Percentiles rank a stretch among this genome's conserved stretches.
These are phyloP conservation scores for Wickerhamiella azyma DNA, from an alignment of 805 yeast genomes.

Conservation along the genomic window DNA sequence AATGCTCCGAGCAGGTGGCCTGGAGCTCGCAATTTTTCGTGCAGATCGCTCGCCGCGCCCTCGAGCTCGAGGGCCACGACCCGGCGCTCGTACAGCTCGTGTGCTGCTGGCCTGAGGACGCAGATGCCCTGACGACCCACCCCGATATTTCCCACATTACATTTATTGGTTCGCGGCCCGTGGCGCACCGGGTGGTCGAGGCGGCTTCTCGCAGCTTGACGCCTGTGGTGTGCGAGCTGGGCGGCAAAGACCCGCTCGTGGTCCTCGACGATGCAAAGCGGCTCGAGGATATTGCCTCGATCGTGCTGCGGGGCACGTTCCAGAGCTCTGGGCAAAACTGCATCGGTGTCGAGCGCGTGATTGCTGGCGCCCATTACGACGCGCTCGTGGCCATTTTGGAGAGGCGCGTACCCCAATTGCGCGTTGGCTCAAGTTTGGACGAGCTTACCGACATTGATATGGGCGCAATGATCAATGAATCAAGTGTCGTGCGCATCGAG, in stretches of 20 bases:
- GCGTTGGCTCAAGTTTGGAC: conserved; percentile 86
- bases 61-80: conserved; percentile 59
- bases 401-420: conserved; percentile 42
- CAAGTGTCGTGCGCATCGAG: conserved; percentile 58
- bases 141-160: conserved; percentile 77
- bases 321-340: conserved; percentile 98
- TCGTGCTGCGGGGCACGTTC: conserved; percentile 86
- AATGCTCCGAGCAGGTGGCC: conserved; percentile 90
- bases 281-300: conserved; percentile 42
- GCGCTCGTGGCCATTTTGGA: conserved; percentile 42
- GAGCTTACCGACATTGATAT: conserved; percentile 81
- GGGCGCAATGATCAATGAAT: conserved; percentile 87
- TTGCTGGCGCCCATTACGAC: conserved; percentile 61
- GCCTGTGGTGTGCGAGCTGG: conserved; percentile 90
- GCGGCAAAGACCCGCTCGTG: conserved; percentile 89
- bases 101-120: conserved; percentile 80
- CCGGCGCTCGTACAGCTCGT: conserved; percentile 78
- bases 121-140: conserved; percentile 75
- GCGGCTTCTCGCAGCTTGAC: conserved; percentile 81
- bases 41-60: conserved; percentile 54
- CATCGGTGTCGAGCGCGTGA: conserved; percentile 91
- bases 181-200: conserved; percentile 73
- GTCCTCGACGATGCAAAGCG: conserved; percentile 44
- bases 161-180: conserved; percentile 90
- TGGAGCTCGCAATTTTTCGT: conserved; percentile 84